Conservation (phyloP, 1,284 basidiomycete species). For the Vanrija sp. region DNA sequence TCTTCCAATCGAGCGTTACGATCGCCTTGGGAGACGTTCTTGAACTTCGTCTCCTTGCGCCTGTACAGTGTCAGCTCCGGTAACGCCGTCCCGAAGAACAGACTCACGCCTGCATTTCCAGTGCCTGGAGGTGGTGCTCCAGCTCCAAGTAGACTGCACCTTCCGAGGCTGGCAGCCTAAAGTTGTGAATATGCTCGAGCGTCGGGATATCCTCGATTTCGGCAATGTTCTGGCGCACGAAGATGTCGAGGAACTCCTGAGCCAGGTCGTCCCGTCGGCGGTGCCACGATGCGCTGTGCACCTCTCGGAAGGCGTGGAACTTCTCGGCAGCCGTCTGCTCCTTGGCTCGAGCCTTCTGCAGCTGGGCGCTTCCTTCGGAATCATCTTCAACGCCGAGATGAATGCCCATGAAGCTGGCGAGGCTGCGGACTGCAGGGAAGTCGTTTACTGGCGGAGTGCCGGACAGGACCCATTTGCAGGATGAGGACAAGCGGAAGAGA, state of each 20-base stretch:
- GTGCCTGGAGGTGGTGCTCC: slow-evolving; percentile 78
- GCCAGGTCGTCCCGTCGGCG: slow-evolving; percentile 76
- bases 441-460: slow-evolving; percentile 91
- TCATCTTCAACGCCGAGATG: slow-evolving; percentile 89
- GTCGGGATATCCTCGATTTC: slow-evolving; percentile 94
- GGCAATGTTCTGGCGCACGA: slow-evolving; percentile 89
- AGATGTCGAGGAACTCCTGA: slow-evolving; percentile 75
- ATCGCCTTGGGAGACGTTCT: slow-evolving; percentile 58
- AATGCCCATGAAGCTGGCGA: slow-evolving; percentile 76
- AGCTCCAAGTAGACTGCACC: slow-evolving; percentile 91
- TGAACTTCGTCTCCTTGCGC: slow-evolving; percentile 69
- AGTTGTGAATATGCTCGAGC: slow-evolving; percentile 61
- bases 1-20: slow-evolving; percentile 81
- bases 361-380: slow-evolving; percentile 68
- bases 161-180: slow-evolving; percentile 83
- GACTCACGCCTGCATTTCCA: slow-evolving; percentile 47
- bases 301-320: slow-evolving; percentile 94
- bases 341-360: slow-evolving; percentile 71
- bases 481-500: slow-evolving; percentile 70
- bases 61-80: slow-evolving; percentile 42
- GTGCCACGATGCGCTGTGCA: slow-evolving; percentile 89
- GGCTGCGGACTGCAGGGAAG: slow-evolving; percentile 74
- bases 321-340: slow-evolving; percentile 86
- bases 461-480: slow-evolving; percentile 89
- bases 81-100: too few relatives aligned